A percentile compares a stretch with the other conserved stretches of the same genome.
Evolutionary conservation across 441 rosid species (phyloP).

Genomic region (Pelargonium fulgidum): DNA sequence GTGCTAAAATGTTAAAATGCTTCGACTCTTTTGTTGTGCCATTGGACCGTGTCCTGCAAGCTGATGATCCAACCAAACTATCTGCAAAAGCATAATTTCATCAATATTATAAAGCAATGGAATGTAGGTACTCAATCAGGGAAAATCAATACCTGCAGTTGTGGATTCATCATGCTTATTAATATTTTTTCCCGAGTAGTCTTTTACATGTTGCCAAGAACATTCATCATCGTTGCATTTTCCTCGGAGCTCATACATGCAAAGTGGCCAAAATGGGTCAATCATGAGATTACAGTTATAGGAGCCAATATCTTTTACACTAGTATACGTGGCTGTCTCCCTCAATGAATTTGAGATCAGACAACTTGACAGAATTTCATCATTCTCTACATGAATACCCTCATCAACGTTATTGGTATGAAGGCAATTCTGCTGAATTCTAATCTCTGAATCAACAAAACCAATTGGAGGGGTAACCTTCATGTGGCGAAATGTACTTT

Average conservation of each 20-base stretch:
- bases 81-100: constrained; percentile 40
- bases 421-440: constrained; percentile 26
- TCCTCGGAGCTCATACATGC: constrained; percentile 93
- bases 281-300: constrained; percentile 45
- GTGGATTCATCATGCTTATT: constrained; percentile 35
- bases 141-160: constrained; percentile 35
- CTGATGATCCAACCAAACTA: constrained; percentile 33
- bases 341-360: constrained; percentile 25
- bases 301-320: constrained; percentile 36
- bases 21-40: constrained; percentile 30
- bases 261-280: constrained; percentile 83
- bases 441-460: constrained; percentile 24
- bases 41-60: constrained; percentile 25
- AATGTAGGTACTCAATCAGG: constrained; percentile 16
- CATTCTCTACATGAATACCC: constrained; percentile 26
- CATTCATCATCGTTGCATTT: constrained; percentile 92
- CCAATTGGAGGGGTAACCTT: constrained; percentile 31
- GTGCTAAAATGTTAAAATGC: constrained; percentile 27
- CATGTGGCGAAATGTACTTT: constrained; percentile 55
- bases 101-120: constrained; percentile 22
- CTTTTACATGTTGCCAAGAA: constrained; percentile 85
- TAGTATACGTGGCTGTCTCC: constrained; percentile 24
- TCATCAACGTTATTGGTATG: constrained; percentile 18
- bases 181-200: constrained; percentile 33
- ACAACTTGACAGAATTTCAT: constrained; percentile 26